phyloP scores from a whole-genome alignment of 139 green algal species.

The Chlorella sp. region DNA sequence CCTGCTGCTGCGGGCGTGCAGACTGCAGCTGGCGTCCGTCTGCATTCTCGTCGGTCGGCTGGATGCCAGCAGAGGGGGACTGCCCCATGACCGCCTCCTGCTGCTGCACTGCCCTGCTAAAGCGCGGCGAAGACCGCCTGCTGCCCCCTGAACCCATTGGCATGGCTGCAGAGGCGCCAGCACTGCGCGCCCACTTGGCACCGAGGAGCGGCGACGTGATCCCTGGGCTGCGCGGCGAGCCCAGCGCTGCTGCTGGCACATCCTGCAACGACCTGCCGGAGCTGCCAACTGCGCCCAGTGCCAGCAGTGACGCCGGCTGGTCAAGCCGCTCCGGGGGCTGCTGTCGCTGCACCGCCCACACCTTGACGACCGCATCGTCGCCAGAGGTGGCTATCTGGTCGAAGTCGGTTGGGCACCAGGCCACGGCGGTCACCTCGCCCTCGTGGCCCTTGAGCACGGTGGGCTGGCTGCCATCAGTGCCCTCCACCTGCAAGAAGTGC shows the following conservation, averaged over 20 bases:
- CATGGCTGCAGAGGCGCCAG: slow-evolving; percentile 7
- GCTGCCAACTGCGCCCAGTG: not conserved
- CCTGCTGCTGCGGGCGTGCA: slow-evolving; percentile 17
- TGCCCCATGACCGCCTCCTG: not conserved
- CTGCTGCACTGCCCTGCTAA: not conserved
- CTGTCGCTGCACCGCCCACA: slow-evolving; percentile 58
- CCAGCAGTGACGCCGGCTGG: not conserved
- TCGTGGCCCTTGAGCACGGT: slow-evolving; percentile 59
- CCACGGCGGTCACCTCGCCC: slow-evolving; percentile 73
- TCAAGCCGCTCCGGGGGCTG: slow-evolving; percentile 23
- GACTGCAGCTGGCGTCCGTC: not conserved
- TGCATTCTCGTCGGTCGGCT: not conserved
- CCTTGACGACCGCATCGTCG: slow-evolving; percentile 62
- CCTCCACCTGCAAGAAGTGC: slow-evolving; percentile 42
- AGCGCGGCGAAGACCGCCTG: not conserved
- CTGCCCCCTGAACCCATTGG: too few species aligned
- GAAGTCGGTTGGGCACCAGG: slow-evolving; percentile 70
- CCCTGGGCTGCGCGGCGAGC: not conserved
- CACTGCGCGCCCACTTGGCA: not conserved
- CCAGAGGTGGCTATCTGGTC: slow-evolving; percentile 56
- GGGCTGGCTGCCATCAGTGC: slow-evolving; percentile 29
- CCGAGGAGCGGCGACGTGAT: not conserved
- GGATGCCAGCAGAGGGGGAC: not conserved
- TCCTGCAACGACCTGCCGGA: not conserved
- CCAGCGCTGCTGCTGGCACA: not conserved